Conservation (phyloP, 192 early-diverging fungal species). For the Obelidium mucronatum region DNA sequence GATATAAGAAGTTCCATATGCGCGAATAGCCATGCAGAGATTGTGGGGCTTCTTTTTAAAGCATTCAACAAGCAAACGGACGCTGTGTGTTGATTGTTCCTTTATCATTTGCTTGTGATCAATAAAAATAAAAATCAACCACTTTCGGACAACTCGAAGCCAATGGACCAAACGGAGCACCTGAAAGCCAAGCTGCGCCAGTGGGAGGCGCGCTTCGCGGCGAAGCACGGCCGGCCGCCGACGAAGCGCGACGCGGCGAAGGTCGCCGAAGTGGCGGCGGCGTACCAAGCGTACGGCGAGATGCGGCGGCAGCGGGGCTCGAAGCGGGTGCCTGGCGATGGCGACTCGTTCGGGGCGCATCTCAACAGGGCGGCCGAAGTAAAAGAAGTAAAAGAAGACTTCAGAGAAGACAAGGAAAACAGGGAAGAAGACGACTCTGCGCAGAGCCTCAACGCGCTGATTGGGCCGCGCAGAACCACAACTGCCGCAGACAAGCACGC, state of each 20-base stretch:
- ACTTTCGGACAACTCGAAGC: slow-evolving; percentile 1
- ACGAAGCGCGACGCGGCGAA: slow-evolving; percentile 22
- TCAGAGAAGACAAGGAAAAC: neutral
- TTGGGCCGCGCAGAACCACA: neutral
- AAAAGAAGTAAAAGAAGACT: neutral
- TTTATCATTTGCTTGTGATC: too few species aligned
- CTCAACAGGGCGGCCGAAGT: neutral
- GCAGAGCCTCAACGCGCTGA: neutral
- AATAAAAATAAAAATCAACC: too few species aligned
- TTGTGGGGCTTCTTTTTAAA: too few species aligned
- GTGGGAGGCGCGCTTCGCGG: slow-evolving; percentile 28
- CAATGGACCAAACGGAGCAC: neutral
- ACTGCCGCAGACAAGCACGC: neutral
- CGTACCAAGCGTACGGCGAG: neutral
- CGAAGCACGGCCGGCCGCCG: slow-evolving; percentile 24
- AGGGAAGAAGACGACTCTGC: neutral
- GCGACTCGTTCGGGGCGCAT: neutral
- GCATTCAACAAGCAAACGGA: too few species aligned
- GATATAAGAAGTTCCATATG: too few species aligned
- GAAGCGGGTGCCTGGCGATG: neutral
- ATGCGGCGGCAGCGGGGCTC: neutral
- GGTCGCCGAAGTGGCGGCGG: neutral
- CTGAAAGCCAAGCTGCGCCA: slow-evolving; percentile 19
- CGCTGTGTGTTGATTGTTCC: too few species aligned
- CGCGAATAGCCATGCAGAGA: too few species aligned